Base-by-base conservation (phyloP, 2,329 filamentous ascomycete species). In the Coniochaeta prunicola region DNA sequence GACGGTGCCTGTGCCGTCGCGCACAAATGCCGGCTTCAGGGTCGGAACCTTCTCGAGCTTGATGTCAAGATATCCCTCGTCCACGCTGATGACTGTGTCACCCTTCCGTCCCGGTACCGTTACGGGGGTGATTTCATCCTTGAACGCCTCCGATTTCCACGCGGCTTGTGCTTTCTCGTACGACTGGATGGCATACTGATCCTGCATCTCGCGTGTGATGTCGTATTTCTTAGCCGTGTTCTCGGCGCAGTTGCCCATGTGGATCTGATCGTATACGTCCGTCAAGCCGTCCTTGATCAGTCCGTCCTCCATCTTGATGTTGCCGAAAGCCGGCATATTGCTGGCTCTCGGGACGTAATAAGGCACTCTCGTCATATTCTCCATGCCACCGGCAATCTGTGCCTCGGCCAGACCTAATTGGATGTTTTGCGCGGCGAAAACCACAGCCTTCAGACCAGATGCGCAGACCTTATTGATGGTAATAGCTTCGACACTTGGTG, bases 401-500 rank as follows among this genome's bases (percentile, higher is more conserved):
- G 90, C 92, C 68, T 96, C 90, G 17, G 91, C 85, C 10, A 96
- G 81, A 5, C 94, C 93, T 12, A 99, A 83, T 74, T 97, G 91
- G 66, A 97, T 96, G 69, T 96, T 94, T 70, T 96, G 91, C 1
- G 93, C 93, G 1, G 93, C 94, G 50, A 97, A 83, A 24, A 84
- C 86, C 4, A 97, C 92, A 1, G 94, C 90, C 74, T 99, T 99
- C 64, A 99, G 80, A 5, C 94, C 94, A 0, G 92, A 97, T 4
- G 94, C 89, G 78, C 94, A 99, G 61, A 99, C 94, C 77, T 99
- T 99, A 81, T 99, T 99, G 74, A 99, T 88, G 17, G 94, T 97
- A 56, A 89, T 87, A 36, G 92, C 89, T 76, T 99, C 94, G 59
- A 96, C 83, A 7, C 81, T 85, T n/a, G 86, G 78, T 10, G 91